Evolutionary conservation across 371 early-diverging fungal genomes (phyloP).

Genomic region (Mortierella sp.): DNA sequence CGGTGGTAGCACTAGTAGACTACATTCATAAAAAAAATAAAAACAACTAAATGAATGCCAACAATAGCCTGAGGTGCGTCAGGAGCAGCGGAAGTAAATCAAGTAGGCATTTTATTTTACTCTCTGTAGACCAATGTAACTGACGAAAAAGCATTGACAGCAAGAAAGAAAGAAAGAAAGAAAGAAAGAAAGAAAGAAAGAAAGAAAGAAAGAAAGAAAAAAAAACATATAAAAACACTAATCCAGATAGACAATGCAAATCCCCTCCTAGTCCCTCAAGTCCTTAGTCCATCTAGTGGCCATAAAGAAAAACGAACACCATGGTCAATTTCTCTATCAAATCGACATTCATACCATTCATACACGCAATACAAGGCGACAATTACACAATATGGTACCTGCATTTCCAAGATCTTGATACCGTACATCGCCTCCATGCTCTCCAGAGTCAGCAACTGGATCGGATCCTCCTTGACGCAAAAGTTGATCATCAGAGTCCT

Average conservation of each 20-base stretch:
- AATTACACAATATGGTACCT: slow-evolving; percentile 17
- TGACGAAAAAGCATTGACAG: too few relatives aligned
- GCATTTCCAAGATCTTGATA: slow-evolving; percentile 44
- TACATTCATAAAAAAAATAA: neutral
- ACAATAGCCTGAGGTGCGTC: too few relatives aligned
- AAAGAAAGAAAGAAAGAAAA: neutral
- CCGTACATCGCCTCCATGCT: slow-evolving; percentile 41
- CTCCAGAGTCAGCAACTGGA: slow-evolving; percentile 21
- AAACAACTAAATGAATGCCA: neutral
- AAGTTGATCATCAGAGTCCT: slow-evolving; percentile 51
- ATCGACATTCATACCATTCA: neutral
- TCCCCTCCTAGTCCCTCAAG: neutral
- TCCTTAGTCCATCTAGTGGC: neutral
- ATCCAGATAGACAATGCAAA: neutral
- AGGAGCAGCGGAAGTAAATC: too few relatives aligned
- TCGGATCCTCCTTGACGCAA: slow-evolving; percentile 21
- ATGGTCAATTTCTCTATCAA: neutral
- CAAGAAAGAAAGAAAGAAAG: neutral
- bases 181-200: neutral
- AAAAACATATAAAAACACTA: neutral
- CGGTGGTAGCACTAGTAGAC: neutral
- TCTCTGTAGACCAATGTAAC: too few relatives aligned
- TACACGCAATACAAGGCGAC: neutral
- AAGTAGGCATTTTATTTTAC: too few relatives aligned
- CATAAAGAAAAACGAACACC: neutral